Evolutionary conservation across 495 filamentous ascomycete genomes (phyloP), one percentile per base, ranked within the genome.

Genomic region (Aspergillus baeticus): DNA sequence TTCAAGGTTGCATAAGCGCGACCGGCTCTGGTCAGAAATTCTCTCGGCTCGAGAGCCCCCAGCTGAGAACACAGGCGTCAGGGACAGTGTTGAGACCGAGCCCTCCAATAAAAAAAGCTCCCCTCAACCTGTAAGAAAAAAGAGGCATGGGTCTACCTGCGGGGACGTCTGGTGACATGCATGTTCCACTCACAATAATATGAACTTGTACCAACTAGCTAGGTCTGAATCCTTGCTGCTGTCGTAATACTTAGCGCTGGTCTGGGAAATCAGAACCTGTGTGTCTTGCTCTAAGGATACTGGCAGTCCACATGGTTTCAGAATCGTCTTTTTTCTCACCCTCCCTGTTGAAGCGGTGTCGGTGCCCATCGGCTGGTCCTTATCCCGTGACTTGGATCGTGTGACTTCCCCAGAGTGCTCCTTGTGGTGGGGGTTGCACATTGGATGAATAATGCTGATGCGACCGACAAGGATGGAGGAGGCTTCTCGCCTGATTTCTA

Each of bases 1-100:
- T 46, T 53, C 62, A 66, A 68, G 72, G 65, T 62, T 75, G 73
- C 73, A 73, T 76, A 75, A 76, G 73, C 66, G 70, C 42, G 54
- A 57, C 58, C 63, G 65, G 64, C 66, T 65, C 63, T 6, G 33
- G 29, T 33, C 26, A 62, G 63, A 65, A 60, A 58, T 45, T 58
- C 8, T 51, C 23, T 48, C 29, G 37, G 38, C 42, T 21, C 29
- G 33, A 29, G 38, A 49, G 6, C 21, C 18, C 17, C 41, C 52
- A 35, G 48, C 48, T 51, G 48, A 39, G 23, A 47, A 49, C 21
- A 17, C 34, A 49, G n/a, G 15, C 17, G 17, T 18, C 26, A 18
- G 31, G 31, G 45, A 49, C 44, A 31, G 29, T 49, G 31, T 21
- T 21, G 31, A 3, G 26, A 15, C 15, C 17, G 23, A 49, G 1